Conservation (phyloP, 78 protist genomes). For the Dictyostelium firmibasis region DNA sequence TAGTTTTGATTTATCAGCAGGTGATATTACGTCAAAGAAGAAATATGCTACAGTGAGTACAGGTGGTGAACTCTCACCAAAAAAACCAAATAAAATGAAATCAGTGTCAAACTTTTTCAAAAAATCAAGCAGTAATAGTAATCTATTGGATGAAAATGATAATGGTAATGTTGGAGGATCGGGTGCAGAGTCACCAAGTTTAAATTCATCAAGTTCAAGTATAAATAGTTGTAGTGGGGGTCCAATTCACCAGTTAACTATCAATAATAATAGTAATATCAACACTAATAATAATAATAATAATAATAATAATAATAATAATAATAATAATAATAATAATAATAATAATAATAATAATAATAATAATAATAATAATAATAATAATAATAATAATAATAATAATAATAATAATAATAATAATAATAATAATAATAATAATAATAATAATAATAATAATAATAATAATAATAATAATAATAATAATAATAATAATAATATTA, state of each 20-base stretch:
- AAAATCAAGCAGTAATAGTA: neutral
- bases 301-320: neutral
- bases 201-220: neutral
- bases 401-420: no score
- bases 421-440: no score
- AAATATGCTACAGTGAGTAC: neutral
- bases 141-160: neutral
- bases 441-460: no score
- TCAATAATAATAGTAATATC: neutral
- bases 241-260: neutral
- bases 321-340: no score
- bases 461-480: no score
- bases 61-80: neutral
- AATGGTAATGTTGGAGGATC: neutral
- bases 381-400: no score
- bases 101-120: slow-evolving; percentile 1
- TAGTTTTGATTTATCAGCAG: slow-evolving; percentile 1
- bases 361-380: no score
- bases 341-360: no score
- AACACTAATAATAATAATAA: neutral
- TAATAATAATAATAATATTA: no score
- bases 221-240: neutral
- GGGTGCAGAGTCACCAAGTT: neutral
- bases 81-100: slow-evolving; percentile 1
- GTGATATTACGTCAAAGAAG: neutral